Conservation (phyloP, 352 stramenopile species). For the Bremia lactucae region DNA sequence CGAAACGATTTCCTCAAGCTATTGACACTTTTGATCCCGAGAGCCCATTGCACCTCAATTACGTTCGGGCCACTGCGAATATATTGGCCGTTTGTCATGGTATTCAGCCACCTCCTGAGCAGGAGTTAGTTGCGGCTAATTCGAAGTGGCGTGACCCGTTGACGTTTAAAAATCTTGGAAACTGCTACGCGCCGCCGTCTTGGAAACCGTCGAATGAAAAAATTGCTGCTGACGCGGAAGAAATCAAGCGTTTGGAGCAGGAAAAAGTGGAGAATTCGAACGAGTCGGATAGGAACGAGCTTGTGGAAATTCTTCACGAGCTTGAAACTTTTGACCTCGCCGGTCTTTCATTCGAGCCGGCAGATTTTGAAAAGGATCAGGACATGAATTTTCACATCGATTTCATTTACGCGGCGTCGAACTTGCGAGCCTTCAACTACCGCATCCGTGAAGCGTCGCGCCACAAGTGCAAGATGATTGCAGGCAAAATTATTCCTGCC, state of each 20-base stretch:
- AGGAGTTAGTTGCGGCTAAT: conserved; percentile 61
- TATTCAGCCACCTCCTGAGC: conserved; percentile 55
- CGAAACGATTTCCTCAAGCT: conserved; percentile 73
- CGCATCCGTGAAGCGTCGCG: conserved; percentile 71
- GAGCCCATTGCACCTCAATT: conserved; percentile 65
- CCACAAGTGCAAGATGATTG: conserved; percentile 96
- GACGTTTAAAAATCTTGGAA: conserved; percentile 47
- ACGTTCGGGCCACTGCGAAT: conserved; percentile 69
- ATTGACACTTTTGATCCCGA: conserved; percentile 48
- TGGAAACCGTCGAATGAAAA: conserved; percentile 75
- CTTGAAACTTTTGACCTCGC: conserved; percentile 47
- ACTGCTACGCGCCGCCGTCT: conserved; percentile 26
- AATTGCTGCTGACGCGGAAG: conserved; percentile 59
- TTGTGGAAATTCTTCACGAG: conserved; percentile 61
- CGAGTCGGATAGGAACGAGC: conserved; percentile 51
- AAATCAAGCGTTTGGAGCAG: conserved; percentile 56
- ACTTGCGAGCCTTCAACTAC: conserved; percentile 90
- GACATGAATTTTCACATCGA: conserved; percentile 92
- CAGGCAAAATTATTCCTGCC: conserved; percentile 98
- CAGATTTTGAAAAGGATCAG: conserved; percentile 98
- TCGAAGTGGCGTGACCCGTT: conserved; percentile 69
- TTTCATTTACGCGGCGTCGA: conserved; percentile 96
- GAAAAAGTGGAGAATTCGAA: conserved; percentile 53
- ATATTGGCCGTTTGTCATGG: conserved; percentile 74
- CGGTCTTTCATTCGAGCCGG: conserved; percentile 56